Percentiles rank a stretch among this genome's conserved stretches.
Conservation (phyloP, 148 eudicot species). For the Vaccinium macrocarpon region DNA sequence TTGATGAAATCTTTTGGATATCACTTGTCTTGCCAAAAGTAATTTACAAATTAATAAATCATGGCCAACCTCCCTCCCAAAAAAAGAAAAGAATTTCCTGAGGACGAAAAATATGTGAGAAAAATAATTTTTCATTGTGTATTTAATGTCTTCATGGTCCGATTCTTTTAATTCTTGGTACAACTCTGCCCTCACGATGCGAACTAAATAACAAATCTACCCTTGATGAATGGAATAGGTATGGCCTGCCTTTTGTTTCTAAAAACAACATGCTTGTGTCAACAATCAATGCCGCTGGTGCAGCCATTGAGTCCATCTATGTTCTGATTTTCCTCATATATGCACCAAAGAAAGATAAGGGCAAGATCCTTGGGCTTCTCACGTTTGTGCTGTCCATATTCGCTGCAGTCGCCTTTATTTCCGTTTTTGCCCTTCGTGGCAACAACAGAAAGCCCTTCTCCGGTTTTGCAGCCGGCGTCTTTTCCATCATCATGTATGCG, state of each 20-base stretch:
- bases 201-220: neutral
- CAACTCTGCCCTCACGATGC: no score
- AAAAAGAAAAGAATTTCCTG: no score
- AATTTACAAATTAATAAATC: no score
- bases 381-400: slow-evolving; percentile 39
- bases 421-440: slow-evolving; percentile 68
- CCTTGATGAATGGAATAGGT: slow-evolving; percentile 27
- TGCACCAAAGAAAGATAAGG: slow-evolving; percentile 71
- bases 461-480: slow-evolving; percentile 66
- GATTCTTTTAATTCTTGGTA: no score
- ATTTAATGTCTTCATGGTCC: no score
- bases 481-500: slow-evolving; percentile 84
- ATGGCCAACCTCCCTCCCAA: no score
- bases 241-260: slow-evolving; percentile 71
- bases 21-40: no score
- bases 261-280: slow-evolving; percentile 49
- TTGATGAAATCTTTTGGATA: no score
- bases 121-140: no score
- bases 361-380: slow-evolving; percentile 55
- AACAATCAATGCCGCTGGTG: slow-evolving; percentile 62
- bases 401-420: slow-evolving; percentile 48
- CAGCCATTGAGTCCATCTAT: slow-evolving; percentile 64
- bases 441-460: slow-evolving; percentile 57
- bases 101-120: no score
- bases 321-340: slow-evolving; percentile 55